Conservation (phyloP, 345 rosid species). For the Lumnitzera racemosa region DNA sequence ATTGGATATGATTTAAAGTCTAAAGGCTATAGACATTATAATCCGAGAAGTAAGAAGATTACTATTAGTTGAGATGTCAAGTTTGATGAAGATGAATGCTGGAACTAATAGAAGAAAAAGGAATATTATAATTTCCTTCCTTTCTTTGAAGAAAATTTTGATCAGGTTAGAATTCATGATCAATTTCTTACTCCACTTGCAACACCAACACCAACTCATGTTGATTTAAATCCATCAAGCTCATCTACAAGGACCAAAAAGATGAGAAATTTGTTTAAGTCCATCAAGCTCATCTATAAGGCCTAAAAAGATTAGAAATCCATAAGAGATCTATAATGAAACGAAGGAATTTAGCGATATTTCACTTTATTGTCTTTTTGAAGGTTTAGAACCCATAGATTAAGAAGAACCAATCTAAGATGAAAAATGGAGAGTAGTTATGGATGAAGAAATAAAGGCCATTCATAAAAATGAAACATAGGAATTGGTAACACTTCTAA, state of each 20-base stretch:
- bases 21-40: not conserved
- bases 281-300: no score
- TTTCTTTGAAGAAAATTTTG: no score
- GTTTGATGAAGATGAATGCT: not conserved
- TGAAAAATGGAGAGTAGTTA: not conserved
- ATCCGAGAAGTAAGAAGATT: not conserved
- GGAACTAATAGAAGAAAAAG: no score
- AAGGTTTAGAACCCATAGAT: not conserved
- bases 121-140: no score
- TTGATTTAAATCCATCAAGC: no score
- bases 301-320: not conserved
- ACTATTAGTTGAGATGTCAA: not conserved
- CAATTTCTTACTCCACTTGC: no score
- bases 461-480: not conserved
- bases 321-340: not conserved
- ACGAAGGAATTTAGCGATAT: not conserved
- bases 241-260: no score
- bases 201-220: no score
- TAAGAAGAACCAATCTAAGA: not conserved
- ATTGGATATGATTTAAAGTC: not conserved
- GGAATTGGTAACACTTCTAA: not conserved
- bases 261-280: no score
- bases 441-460: conserved; percentile 3
- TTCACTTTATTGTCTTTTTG: not conserved
- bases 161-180: no score